Evolutionary conservation across 345 rosid species (phyloP).

Genomic region (Citrus inodora): DNA sequence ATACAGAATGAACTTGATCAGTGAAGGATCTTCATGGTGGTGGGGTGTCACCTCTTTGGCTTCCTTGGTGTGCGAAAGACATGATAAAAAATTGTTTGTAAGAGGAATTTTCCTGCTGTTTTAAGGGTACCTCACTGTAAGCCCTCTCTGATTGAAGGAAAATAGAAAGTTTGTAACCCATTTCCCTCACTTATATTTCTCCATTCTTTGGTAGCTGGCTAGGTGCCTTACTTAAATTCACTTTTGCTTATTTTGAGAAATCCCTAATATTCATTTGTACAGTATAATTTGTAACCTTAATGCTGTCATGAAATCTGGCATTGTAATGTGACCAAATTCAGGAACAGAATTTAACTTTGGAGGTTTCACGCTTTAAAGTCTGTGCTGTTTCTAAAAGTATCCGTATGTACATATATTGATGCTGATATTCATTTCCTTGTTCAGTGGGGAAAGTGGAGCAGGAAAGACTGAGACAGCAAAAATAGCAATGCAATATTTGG

Average conservation of each 20-base stretch:
- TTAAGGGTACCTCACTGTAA: neutral
- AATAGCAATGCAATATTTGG: slow-evolving; percentile 99
- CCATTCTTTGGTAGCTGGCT: neutral
- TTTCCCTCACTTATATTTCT: neutral
- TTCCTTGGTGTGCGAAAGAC: neutral
- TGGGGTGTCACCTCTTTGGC: neutral
- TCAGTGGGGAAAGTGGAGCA: slow-evolving; percentile 99
- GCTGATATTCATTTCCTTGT: slow-evolving; percentile 28
- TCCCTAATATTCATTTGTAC: neutral
- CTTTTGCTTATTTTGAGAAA: neutral
- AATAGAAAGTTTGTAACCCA: neutral
- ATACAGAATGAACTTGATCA: too few species aligned
- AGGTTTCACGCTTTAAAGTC: slow-evolving; percentile 4
- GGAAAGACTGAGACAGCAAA: slow-evolving; percentile 99
- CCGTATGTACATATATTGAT: slow-evolving; percentile 5
- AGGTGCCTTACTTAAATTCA: neutral
- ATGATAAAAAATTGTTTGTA: neutral
- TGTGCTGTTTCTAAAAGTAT: slow-evolving; percentile 10
- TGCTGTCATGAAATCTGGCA: neutral
- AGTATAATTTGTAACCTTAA: neutral
- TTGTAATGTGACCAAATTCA: neutral
- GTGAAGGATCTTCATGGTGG: too few species aligned
- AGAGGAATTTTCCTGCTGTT: neutral
- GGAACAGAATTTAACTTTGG: neutral
- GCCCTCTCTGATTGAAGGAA: neutral